These are phyloP conservation scores for Setomelanomma holmii DNA, from an alignment of 2,329 filamentous ascomycete genomes.

Conservation along the genomic window DNA sequence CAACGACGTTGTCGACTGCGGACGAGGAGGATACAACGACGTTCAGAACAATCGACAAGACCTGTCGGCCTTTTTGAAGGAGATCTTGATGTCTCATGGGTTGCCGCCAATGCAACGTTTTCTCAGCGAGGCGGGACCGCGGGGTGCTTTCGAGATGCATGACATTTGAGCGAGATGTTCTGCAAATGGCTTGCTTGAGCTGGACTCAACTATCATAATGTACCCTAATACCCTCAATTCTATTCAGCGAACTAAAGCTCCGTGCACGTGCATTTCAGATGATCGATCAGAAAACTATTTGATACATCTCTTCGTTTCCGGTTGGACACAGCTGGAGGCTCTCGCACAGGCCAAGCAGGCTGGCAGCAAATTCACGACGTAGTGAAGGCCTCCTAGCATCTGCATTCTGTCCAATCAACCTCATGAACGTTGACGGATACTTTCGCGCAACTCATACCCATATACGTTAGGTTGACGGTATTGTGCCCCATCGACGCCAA, in stretches of 20 bases:
- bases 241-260: not conserved
- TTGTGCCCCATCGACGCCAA: no score
- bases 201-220: not conserved
- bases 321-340: no score
- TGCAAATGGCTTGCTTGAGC: not conserved
- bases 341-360: no score
- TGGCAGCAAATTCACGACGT: no score
- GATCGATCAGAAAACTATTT: no score
- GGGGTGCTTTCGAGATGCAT: slow-evolving; percentile 2
- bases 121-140: slow-evolving; percentile 14
- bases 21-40: slow-evolving; percentile 8
- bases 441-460: no score
- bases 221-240: not conserved
- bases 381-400: no score
- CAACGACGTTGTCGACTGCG: not conserved
- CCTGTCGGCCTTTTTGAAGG: not conserved
- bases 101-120: slow-evolving; percentile 16
- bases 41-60: not conserved
- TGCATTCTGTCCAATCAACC: no score
- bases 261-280: no score
- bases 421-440: no score
- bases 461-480: no score
- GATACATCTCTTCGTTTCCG: no score
- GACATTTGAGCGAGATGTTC: not conserved
- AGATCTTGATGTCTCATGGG: not conserved